Conservation (phyloP, 345 rosid species). For the Lagerstroemia speciosa region DNA sequence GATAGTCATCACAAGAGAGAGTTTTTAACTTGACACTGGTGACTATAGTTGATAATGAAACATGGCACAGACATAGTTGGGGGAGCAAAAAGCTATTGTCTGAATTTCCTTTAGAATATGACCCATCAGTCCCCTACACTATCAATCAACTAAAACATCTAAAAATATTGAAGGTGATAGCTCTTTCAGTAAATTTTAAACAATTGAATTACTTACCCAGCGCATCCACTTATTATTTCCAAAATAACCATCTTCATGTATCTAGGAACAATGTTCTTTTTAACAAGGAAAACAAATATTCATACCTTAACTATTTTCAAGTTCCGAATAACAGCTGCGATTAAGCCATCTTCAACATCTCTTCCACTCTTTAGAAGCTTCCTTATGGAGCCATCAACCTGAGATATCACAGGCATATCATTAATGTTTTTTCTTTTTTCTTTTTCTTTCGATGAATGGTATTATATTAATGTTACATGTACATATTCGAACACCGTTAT, state of each 20-base stretch:
- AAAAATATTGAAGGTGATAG: neutral
- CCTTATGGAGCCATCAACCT: conserved; percentile 55
- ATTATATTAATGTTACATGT: neutral
- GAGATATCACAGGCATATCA: conserved; percentile 4
- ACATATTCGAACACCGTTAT: neutral
- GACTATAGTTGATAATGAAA: neutral
- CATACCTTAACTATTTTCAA: conserved; percentile 71
- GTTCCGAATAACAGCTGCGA: conserved; percentile 69
- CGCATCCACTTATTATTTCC: neutral
- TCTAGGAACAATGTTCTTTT: neutral
- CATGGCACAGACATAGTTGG: neutral
- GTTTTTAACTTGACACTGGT: neutral
- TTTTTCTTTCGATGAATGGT: no score
- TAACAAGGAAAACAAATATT: conserved; percentile 12
- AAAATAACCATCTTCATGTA: neutral
- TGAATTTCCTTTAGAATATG: neutral
- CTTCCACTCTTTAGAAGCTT: conserved; percentile 59
- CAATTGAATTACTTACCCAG: no score
- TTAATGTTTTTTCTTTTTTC: no score
- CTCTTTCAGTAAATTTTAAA: neutral
- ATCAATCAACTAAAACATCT: neutral
- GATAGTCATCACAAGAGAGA: neutral
- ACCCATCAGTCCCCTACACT: neutral
- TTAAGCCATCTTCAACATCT: conserved; percentile 59
- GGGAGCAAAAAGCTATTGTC: neutral